Evolutionary conservation across 1,284 basidiomycete genomes (phyloP).

Genomic region (Cerioporus squamosus): DNA sequence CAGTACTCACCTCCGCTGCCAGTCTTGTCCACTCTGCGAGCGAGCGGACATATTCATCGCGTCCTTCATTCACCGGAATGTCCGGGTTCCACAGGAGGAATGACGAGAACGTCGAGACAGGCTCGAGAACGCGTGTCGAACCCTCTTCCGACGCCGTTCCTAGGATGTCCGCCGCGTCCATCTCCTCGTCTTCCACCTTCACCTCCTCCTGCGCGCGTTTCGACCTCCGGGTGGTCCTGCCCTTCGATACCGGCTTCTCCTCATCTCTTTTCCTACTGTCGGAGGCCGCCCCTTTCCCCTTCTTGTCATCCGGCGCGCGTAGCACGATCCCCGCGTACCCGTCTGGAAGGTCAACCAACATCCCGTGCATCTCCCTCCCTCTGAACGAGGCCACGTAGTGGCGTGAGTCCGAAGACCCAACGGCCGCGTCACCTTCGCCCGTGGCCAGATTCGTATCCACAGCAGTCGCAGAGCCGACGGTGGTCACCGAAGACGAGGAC

Average conservation of each 20-base stretch:
- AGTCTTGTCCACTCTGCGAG: constrained; percentile 69
- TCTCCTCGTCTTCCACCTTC: constrained; percentile 25
- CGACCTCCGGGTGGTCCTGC: constrained; percentile 25
- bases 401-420: constrained; percentile 14
- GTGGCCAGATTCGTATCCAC: constrained; percentile 14
- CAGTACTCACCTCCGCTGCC: constrained; percentile 54
- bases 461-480: background rate
- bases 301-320: constrained; percentile 35
- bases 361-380: constrained; percentile 70
- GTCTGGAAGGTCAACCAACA: constrained; percentile 60
- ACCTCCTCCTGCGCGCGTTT: constrained; percentile 27
- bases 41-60: constrained; percentile 70
- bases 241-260: constrained; percentile 6
- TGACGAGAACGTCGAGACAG: constrained; percentile 58
- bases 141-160: constrained; percentile 26
- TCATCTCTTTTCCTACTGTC: constrained; percentile 13
- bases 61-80: constrained; percentile 63
- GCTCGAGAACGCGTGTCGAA: constrained; percentile 43
- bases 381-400: constrained; percentile 71
- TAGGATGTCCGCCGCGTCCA: constrained; percentile 25
- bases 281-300: constrained; percentile 23
- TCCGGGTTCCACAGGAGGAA: constrained; percentile 78
- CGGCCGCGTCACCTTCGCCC: background rate
- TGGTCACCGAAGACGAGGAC: background rate
- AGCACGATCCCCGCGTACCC: constrained; percentile 74